phyloP scores from a whole-genome alignment of 495 filamentous ascomycete genomes.

The Parathielavia hyrcaniae region DNA sequence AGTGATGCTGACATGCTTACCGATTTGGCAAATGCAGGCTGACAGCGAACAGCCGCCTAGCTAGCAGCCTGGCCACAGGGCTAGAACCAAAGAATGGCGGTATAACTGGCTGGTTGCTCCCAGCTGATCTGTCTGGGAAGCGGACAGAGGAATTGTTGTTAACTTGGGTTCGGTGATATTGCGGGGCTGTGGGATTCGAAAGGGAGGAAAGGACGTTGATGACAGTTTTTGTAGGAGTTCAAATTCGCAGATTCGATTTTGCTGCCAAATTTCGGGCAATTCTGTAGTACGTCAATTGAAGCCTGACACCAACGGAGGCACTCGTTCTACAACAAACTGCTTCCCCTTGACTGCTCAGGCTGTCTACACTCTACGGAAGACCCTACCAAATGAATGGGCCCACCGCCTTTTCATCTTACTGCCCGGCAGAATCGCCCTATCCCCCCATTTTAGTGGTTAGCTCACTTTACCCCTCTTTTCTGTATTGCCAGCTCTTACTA shows the following conservation, averaged over 20 bases:
- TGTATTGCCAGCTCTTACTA: no score
- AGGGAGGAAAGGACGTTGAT: not conserved
- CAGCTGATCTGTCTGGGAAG: not conserved
- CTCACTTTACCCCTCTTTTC: no score
- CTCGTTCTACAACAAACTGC: not conserved
- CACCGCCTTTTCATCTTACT: no score
- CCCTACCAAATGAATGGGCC: no score
- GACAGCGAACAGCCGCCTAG: conserved; percentile 13
- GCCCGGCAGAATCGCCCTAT: no score
- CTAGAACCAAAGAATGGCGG: conserved; percentile 23
- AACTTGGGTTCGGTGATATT: not conserved
- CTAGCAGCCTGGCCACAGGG: conserved; percentile 20
- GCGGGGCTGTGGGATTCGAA: no score
- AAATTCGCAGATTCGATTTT: not conserved
- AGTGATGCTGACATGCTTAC: conserved; percentile 16
- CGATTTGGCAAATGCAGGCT: conserved; percentile 10
- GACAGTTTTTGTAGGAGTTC: not conserved
- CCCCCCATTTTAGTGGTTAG: no score
- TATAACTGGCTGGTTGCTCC: conserved; percentile 9
- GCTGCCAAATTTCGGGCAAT: not conserved
- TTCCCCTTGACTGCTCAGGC: not conserved
- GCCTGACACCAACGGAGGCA: not conserved
- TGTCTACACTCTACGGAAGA: no score
- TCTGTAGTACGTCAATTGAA: not conserved
- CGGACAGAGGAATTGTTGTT: not conserved